phyloP scores from a whole-genome alignment of 768 basidiomycete genomes.

The Udeniomyces megalosporus region DNA sequence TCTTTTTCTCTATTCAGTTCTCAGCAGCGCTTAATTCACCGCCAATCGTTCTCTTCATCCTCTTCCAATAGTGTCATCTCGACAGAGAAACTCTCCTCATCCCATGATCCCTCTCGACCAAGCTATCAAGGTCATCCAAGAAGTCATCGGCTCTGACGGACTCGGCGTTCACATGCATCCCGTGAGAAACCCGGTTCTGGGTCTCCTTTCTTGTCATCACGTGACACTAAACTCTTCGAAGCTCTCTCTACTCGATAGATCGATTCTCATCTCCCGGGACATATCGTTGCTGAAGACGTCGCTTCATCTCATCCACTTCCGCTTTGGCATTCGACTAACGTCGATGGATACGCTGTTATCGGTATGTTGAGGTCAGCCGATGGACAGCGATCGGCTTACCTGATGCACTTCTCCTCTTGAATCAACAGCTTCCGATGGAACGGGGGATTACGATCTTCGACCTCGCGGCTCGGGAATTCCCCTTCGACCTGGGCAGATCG shows the following conservation, averaged over 20 bases:
- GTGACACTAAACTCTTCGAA: conserved; percentile 7
- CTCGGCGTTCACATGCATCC: conserved; percentile 33
- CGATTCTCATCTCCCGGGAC: conserved; percentile 41
- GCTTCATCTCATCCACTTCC: conserved; percentile 51
- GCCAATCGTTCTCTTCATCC: conserved; percentile 42
- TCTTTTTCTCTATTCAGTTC: no score
- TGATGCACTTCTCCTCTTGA: not conserved
- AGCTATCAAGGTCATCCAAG: conserved; percentile 44
- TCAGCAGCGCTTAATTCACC: not conserved
- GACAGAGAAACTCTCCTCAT: conserved; percentile 64
- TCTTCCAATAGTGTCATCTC: conserved; percentile 56
- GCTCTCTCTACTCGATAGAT: conserved; percentile 27
- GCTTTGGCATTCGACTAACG: conserved; percentile 51
- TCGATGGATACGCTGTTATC: conserved; percentile 84
- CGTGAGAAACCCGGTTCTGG: no score
- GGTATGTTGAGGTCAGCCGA: conserved; percentile 36
- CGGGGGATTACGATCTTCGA: conserved; percentile 50
- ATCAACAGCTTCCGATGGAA: conserved; percentile 43
- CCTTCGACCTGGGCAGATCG: conserved; percentile 40
- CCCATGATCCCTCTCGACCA: conserved; percentile 49
- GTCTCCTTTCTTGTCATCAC: conserved; percentile 8
- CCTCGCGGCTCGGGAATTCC: conserved; percentile 20
- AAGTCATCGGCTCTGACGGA: conserved; percentile 32
- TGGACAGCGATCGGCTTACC: not conserved
- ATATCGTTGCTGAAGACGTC: conserved; percentile 61